A percentile compares a stretch with the other conserved stretches of the same genome.
phyloP scores from a whole-genome alignment of 495 filamentous ascomycete genomes.

The Xylaria longipes region DNA sequence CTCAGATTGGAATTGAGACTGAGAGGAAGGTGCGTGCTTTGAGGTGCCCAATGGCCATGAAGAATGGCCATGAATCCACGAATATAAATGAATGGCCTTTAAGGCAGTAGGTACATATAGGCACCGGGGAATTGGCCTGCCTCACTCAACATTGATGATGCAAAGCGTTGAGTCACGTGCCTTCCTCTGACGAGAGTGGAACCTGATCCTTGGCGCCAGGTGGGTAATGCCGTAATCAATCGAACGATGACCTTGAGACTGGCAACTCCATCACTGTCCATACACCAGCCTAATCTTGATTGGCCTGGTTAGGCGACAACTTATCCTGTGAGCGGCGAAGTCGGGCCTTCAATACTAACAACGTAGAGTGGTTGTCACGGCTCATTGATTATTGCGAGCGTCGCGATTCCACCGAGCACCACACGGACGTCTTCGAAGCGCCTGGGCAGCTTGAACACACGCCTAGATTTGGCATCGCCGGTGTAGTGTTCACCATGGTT shows the following conservation, averaged over 20 bases:
- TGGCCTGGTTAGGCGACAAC: background rate
- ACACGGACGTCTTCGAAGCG: constrained; percentile 5
- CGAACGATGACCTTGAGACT: background rate
- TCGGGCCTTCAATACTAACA: constrained; percentile 5
- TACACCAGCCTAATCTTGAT: background rate
- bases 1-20: too few species aligned
- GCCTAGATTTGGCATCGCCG: constrained; percentile 7
- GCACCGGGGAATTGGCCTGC: too few species aligned
- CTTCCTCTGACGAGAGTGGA: background rate
- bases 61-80: too few species aligned
- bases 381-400: background rate
- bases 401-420: background rate
- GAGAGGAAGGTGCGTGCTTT: too few species aligned
- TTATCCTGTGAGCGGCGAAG: background rate
- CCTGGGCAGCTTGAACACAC: constrained; percentile 8
- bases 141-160: too few species aligned
- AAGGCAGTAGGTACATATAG: too few species aligned
- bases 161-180: constrained; percentile 2
- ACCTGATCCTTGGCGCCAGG: background rate
- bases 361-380: background rate
- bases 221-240: constrained; percentile 9
- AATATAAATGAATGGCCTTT: too few species aligned
- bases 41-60: too few species aligned
- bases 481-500: constrained; percentile 34
- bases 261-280: background rate